phyloP scores from a whole-genome alignment of 495 filamentous ascomycete species.

The Neurospora sp. region DNA sequence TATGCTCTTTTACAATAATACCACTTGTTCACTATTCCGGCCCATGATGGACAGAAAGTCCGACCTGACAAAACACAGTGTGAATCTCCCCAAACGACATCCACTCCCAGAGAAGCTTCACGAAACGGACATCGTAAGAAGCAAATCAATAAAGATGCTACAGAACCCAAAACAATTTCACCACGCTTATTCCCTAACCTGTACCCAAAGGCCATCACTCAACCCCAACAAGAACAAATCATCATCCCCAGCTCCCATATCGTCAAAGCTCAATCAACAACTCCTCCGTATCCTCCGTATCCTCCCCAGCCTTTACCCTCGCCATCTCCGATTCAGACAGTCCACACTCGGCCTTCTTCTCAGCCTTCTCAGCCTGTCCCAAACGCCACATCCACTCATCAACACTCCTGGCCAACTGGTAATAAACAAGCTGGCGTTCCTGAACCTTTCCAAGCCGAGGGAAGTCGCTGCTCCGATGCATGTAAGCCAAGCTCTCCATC shows the following conservation, averaged over 20 bases:
- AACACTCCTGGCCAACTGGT: background rate
- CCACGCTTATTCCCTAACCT: background rate
- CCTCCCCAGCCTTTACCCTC: no score
- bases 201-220: background rate
- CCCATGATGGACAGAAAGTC: no score
- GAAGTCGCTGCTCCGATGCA: background rate
- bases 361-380: background rate
- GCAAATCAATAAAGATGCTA: no score
- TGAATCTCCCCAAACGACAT: background rate
- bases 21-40: background rate
- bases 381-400: background rate
- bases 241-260: background rate
- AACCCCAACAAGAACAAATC: background rate
- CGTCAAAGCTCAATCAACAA: background rate
- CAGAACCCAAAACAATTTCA: background rate
- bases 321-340: background rate
- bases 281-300: background rate
- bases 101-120: background rate
- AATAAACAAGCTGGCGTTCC: background rate
- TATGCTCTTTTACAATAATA: background rate
- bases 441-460: background rate
- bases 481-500: background rate
- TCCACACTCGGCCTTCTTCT: background rate
- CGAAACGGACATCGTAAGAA: background rate
- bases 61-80: background rate